A percentile compares a stretch with the other conserved stretches of the same genome.
These are phyloP conservation scores for Ascochyta viciae-villosae DNA, from an alignment of 2,329 filamentous ascomycete species.

Conservation along the genomic window DNA sequence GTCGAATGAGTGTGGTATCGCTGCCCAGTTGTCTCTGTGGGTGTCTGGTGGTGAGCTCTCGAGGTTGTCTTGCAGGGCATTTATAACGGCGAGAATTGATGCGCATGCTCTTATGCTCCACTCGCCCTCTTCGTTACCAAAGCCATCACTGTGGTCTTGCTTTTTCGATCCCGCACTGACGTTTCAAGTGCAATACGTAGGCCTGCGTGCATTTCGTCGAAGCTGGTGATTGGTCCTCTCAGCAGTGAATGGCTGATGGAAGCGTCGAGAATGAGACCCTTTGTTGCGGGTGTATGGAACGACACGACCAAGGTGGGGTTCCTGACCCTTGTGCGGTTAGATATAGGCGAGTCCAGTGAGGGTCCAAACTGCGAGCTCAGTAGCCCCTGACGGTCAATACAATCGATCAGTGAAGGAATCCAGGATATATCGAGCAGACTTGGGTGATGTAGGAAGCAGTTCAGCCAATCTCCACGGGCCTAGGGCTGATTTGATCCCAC, in stretches of 20 bases:
- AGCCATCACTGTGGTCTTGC: constrained; percentile 13
- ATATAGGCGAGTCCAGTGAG: background rate
- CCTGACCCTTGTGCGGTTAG: constrained; percentile 4
- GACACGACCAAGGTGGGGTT: constrained; percentile 23
- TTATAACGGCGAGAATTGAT: constrained; percentile 16
- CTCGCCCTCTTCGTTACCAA: background rate
- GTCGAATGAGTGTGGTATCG: constrained; percentile 1
- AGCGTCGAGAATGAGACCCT: constrained; percentile 24
- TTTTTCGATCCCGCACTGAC: constrained; percentile 29
- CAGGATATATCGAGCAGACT: background rate
- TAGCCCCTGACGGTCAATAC: background rate
- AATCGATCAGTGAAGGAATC: background rate
- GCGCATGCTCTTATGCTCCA: constrained; percentile 10
- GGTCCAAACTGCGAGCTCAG: background rate
- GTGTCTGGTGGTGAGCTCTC: background rate
- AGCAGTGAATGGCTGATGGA: constrained; percentile 25
- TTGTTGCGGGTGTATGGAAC: constrained; percentile 19
- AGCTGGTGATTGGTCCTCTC: constrained; percentile 31
- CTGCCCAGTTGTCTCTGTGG: background rate
- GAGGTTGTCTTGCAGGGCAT: background rate
- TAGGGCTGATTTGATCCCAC: background rate
- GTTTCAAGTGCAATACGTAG: constrained; percentile 29
- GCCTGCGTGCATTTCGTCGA: constrained; percentile 19
- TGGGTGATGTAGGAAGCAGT: background rate
- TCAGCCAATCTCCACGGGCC: background rate